Conservation (phyloP, 257 asterid genomes). For the Anisodus tanguticus region DNA sequence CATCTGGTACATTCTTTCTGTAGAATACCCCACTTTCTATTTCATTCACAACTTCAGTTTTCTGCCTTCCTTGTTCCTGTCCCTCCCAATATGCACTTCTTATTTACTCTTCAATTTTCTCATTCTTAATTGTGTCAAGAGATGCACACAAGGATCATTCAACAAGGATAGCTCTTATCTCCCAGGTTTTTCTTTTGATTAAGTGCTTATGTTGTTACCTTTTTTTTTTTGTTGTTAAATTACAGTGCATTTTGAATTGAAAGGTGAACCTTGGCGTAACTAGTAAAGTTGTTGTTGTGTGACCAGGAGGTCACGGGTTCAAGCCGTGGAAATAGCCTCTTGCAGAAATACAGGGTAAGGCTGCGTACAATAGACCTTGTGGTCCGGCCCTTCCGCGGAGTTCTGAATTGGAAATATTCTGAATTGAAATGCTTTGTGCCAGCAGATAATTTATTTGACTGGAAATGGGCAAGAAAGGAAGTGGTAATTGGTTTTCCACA, state of each 20-base stretch:
- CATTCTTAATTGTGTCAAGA: background rate
- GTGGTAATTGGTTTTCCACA: conserved; percentile 70
- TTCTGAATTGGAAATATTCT: background rate
- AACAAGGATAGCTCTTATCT: background rate
- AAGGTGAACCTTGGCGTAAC: too few relatives aligned
- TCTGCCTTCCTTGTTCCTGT: background rate
- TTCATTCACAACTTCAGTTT: background rate
- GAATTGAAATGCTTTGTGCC: background rate
- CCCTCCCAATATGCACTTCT: background rate
- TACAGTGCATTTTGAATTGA: background rate
- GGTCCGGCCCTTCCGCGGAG: too few relatives aligned
- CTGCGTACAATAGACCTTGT: too few relatives aligned
- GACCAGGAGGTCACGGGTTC: too few relatives aligned
- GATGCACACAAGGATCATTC: background rate
- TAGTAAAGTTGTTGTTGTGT: too few relatives aligned
- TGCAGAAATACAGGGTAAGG: too few relatives aligned
- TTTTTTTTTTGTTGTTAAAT: background rate
- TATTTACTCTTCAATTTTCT: background rate
- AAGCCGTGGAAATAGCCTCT: too few relatives aligned
- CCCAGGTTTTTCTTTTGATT: background rate
- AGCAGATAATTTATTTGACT: background rate
- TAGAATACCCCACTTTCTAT: conserved; percentile 11
- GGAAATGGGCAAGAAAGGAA: conserved; percentile 79
- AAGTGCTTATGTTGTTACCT: background rate
- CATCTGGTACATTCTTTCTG: conserved; percentile 5